Base-by-base conservation (phyloP, 2,329 filamentous ascomycete genomes). In the Ceratocystis colombiana region DNA sequence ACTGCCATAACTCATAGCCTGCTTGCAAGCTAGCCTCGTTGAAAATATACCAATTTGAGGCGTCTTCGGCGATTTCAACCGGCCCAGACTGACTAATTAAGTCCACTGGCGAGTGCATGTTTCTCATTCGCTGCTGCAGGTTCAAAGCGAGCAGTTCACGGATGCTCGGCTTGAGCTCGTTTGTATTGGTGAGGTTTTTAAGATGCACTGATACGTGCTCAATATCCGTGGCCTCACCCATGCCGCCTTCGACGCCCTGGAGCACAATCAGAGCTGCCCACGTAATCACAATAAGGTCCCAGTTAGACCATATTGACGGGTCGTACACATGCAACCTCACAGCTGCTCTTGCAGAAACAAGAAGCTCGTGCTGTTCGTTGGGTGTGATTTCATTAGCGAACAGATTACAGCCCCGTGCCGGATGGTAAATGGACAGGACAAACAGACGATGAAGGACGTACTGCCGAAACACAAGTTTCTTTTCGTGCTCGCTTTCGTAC, bases 251-350 rank as follows among this genome's bases (percentile, higher is more conserved):
- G 2, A 77, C 71, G 1, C 73, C 77, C 67, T 78, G 76, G 0
- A 78, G 69, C 1, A 78, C 75, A n/a, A 78, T 75, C 7, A 78
- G 70, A 1, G 76, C 76, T 5, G 77, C 76, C 76, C 76, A 78
- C 0, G 76, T 77, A 63, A 78, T 78, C 69, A 78, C 76, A 22
- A 77, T 73, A 0, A 78, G 70, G 53, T 78, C 77, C 73, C 75
- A 78, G 57, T 78, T 78, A 3, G 75, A 73, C 77, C 76, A 78
- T 65, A 78, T 78, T 1, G 74, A 73, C 25, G 73, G 70, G 64
- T 78, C 77, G n/a, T 74, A 71, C 3, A 74, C 72, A 55, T 77
- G 76, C 1, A 78, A 69, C 66, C 74, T 75, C 20, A 78, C 70
- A 0, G 77, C 74, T 0, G 76, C 75, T 15, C 76, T 71, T 1